Percentiles rank a stretch among this genome's conserved stretches.
phyloP scores from a whole-genome alignment of 2,329 filamentous ascomycete species.

The Orbilia ellipsospora region DNA sequence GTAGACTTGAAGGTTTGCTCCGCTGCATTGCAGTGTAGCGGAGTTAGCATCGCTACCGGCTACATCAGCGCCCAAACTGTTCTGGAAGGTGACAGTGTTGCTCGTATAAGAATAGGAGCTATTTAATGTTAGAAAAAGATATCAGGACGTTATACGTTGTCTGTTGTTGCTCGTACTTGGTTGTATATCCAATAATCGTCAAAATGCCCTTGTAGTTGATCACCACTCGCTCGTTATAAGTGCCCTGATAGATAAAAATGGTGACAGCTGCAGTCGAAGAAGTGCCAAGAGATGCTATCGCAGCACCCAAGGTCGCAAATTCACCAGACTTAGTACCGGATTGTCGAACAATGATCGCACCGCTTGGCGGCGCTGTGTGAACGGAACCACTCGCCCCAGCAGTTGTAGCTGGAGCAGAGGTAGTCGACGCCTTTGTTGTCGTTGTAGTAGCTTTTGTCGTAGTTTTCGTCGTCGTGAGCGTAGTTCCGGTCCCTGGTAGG shows the following conservation, averaged over 20 bases:
- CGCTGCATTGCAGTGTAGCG: slow-evolving; percentile 60
- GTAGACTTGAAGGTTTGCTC: slow-evolving; percentile 60
- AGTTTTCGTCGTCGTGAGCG: neutral
- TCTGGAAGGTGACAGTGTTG: slow-evolving; percentile 61
- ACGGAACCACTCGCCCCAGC: neutral
- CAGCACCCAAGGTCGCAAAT: slow-evolving; percentile 7
- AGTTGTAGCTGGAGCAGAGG: neutral
- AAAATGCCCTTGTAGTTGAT: slow-evolving; percentile 60
- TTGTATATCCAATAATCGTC: slow-evolving; percentile 61
- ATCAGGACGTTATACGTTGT: neutral
- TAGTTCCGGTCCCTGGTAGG: slow-evolving; percentile 2
- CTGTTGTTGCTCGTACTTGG: slow-evolving; percentile 57
- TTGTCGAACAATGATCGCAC: slow-evolving; percentile 19
- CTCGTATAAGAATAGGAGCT: slow-evolving; percentile 58
- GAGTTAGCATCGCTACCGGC: slow-evolving; percentile 60
- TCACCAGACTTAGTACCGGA: slow-evolving; percentile 22
- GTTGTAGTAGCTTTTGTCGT: neutral
- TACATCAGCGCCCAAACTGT: slow-evolving; percentile 60
- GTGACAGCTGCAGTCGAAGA: slow-evolving; percentile 11
- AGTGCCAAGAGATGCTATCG: slow-evolving; percentile 19
- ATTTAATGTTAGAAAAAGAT: neutral
- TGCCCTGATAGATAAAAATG: slow-evolving; percentile 61
- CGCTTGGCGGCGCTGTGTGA: slow-evolving; percentile 24
- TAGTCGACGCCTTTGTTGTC: slow-evolving; percentile 7
- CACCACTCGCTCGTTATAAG: slow-evolving; percentile 60